Evolutionary conservation across 352 stramenopile species (phyloP), one percentile per base, ranked within the genome.

Genomic region (Phytopythium oedochilum): DNA sequence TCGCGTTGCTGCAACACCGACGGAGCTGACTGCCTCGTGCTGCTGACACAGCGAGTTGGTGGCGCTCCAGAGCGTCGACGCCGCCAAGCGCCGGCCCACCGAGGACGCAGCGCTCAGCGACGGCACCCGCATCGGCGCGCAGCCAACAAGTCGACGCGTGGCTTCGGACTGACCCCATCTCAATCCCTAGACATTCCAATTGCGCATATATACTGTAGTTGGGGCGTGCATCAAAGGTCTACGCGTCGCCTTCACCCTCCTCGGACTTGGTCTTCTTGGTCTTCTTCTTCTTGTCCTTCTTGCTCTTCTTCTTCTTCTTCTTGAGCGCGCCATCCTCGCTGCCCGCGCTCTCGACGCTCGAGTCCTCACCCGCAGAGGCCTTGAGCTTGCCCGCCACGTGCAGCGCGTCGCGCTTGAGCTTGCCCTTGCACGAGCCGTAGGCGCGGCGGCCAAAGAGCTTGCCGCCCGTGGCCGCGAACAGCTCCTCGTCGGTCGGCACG

Each of bases 381-480:
- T 46, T 44, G 15, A 70, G 51, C 46, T 68, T 58, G 20, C 64
- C 70, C 10, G 61, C 64, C 26, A 86, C 31, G 25, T 83, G 77
- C 59, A 90, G 42, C 56, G 75, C 71, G 42, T 93, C 80, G 12
- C 89, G 81, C 62, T 88, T 89, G 28, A 96, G 60, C 56, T 97
- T 97, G 36, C 87, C 89, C 4, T 75, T 80, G 61, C 89, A 94
- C 2, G 81, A 91, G 3, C 82, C 83, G 55, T 97, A 96, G 4
- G 94, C 94, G 58, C 96, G 71, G 62, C 97, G 97, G 12, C 94
- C 96, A 73, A 98, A 98, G 40, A 97, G 72, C 46, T 96, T 97
- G 29, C 96, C 96, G 20, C 96, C 96, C 0, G 95, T 99, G 3
- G 94, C 95, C 42, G 84, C 73, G 67, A 99, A 99, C 26, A 99